These are phyloP conservation scores for Aspergillus sp. DNA, from an alignment of 2,329 filamentous ascomycete genomes.

Conservation along the genomic window DNA sequence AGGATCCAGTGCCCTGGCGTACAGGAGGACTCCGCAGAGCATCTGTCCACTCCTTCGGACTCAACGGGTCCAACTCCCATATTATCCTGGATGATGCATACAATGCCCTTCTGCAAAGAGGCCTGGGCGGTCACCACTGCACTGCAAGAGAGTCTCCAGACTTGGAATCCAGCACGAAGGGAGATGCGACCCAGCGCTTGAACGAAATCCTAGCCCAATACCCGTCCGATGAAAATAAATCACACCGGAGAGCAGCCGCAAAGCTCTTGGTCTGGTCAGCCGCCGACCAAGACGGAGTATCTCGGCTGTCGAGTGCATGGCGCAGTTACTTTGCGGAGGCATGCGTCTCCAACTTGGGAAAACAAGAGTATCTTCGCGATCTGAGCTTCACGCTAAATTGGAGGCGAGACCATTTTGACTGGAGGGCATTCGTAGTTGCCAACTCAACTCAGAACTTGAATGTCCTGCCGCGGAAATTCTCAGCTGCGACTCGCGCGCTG, in stretches of 20 bases:
- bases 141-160: constrained; percentile 1
- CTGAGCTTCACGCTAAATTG: constrained; percentile 1
- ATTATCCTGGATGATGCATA: constrained; percentile 23
- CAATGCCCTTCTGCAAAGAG: constrained; percentile 10
- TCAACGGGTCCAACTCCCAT: constrained; percentile 26
- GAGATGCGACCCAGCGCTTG: too few relatives aligned
- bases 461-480: background rate
- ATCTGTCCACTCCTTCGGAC: constrained; percentile 31
- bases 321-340: constrained; percentile 7
- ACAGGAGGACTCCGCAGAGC: constrained; percentile 14
- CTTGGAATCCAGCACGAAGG: constrained; percentile 1
- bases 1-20: constrained; percentile 15
- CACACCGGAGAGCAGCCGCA: background rate
- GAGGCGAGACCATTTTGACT: background rate
- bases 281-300: constrained; percentile 9
- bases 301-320: constrained; percentile 10
- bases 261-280: constrained; percentile 3
- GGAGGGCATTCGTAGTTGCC: constrained; percentile 5
- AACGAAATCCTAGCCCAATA: background rate
- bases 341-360: constrained; percentile 5
- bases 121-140: constrained; percentile 3
- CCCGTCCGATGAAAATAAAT: too few relatives aligned
- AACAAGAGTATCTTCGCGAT: constrained; percentile 4
- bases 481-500: constrained; percentile 1
- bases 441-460: background rate